Base-by-base conservation (phyloP, 306 rosid genomes). In the Vigna radiata region DNA sequence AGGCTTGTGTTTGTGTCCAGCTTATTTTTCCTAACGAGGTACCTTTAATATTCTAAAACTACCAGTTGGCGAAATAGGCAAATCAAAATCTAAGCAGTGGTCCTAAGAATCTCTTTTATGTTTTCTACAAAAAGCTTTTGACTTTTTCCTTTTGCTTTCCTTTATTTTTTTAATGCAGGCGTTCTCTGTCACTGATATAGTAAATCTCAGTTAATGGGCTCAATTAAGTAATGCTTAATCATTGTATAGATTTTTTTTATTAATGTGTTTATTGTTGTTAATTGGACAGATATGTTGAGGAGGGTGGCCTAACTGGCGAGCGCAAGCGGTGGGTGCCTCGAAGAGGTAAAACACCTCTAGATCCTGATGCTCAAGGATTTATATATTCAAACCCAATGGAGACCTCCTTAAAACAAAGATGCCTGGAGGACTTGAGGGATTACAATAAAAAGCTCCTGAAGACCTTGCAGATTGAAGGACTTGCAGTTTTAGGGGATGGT, bases 241-340 rank as follows among this genome's bases (percentile, higher is more conserved):
- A 15, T 31, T 61, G 66, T 49, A 10, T 19, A 54, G 44, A 17
- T 68, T 15, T 47, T 69, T 37, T 31, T 48, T 61, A 3, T 68
- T 67, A 41, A 66, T 68, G 56, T 56, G 21, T 77, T 80, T 39
- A 41, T 79, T 76, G 65, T 72, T 63, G 77, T 29, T 79, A 52
- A 70, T 81, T 85, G 82, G 80, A 70, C 88, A 95, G 97, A 76
- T 95, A 90, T 76, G 50, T 88, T 82, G 87, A 77, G 48, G 97
- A 95, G 88, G 99, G 99, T 70, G 99, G 99, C 70, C 97, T 92
- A 56, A 92, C 96, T 48, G 97, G 99, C 82, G 99, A 92, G 70
- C 96, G 99, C 76, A 95, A 90, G 82, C 86, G 97, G 49, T 95
- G 97, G 99, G 99, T 95, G 37, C 97, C 97, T 81, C 87, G 92